A percentile compares a stretch with the other conserved stretches of the same genome.
phyloP scores from a whole-genome alignment of 495 filamentous ascomycete genomes.

The Pyrenopolyporus hunteri region DNA sequence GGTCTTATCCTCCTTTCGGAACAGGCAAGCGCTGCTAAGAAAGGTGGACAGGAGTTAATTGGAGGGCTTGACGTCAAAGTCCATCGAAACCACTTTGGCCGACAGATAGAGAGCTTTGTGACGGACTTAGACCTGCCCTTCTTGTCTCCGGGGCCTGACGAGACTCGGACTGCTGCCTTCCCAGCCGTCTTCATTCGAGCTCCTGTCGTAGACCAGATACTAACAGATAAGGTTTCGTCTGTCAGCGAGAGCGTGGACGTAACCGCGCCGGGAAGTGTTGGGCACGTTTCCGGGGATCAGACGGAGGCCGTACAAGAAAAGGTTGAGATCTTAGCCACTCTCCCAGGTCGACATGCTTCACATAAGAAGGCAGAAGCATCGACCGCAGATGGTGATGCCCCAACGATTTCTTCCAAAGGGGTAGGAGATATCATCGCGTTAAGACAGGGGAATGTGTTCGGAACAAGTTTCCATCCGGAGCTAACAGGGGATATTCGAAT shows the following conservation, averaged over 20 bases:
- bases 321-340: constrained; percentile 65
- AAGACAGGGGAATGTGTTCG: constrained; percentile 90
- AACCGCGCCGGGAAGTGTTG: constrained; percentile 47
- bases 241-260: constrained; percentile 11
- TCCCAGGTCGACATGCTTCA: constrained; percentile 53
- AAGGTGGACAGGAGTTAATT: constrained; percentile 90
- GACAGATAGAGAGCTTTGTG: constrained; percentile 93
- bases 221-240: constrained; percentile 59
- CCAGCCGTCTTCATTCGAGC: constrained; percentile 91
- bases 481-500: constrained; percentile 88
- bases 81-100: constrained; percentile 93
- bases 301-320: constrained; percentile 27
- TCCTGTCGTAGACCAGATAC: constrained; percentile 85
- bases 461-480: constrained; percentile 96
- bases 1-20: constrained; percentile 92
- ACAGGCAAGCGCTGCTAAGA: constrained; percentile 84
- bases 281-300: constrained; percentile 7
- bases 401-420: constrained; percentile 41
- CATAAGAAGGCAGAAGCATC: constrained; percentile 32
- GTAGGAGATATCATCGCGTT: constrained; percentile 90
- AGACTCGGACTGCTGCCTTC: constrained; percentile 58
- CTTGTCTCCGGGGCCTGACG: constrained; percentile 51
- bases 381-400: constrained; percentile 21
- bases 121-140: constrained; percentile 77
- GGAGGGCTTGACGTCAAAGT: constrained; percentile 91